A percentile compares a stretch with the other conserved stretches of the same genome.
Evolutionary conservation across 176 grass and related monocot genomes (phyloP).

Genomic region (Zea luxurians): DNA sequence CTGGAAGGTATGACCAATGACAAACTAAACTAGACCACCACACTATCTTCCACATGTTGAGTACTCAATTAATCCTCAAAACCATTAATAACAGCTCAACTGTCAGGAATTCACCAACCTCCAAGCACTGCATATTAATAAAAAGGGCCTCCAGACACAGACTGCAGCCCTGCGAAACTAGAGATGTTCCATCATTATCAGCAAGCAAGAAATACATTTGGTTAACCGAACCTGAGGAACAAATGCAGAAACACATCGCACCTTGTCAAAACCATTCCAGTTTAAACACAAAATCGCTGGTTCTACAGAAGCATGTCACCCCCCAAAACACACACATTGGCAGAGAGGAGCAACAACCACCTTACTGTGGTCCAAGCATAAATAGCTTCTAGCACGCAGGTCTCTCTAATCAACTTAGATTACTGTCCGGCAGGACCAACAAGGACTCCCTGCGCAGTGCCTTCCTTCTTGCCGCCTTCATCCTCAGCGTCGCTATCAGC

Average conservation of each 20-base stretch:
- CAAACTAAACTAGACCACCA: too few species aligned
- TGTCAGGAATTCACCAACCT: neutral
- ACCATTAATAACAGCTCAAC: neutral
- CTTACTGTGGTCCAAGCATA: neutral
- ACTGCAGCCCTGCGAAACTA: too few species aligned
- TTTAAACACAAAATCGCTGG: neutral
- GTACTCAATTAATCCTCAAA: neutral
- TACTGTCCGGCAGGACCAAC: constrained; percentile 62
- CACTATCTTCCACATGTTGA: too few species aligned
- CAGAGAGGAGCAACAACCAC: constrained; percentile 8
- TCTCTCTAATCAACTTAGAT: neutral
- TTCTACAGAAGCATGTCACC: neutral
- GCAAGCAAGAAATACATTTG: neutral
- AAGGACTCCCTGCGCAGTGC: constrained; percentile 76
- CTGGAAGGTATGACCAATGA: too few species aligned
- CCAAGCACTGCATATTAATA: neutral
- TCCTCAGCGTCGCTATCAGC: constrained; percentile 37
- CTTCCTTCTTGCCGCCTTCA: constrained; percentile 57
- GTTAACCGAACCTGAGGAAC: neutral
- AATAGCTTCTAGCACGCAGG: neutral
- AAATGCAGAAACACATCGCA: neutral
- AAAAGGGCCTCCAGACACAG: neutral
- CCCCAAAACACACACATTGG: constrained; percentile 1
- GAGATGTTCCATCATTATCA: neutral
- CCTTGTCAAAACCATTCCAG: neutral